Conservation (phyloP, 345 rosid genomes). For the Hibiscus tridactylites region DNA sequence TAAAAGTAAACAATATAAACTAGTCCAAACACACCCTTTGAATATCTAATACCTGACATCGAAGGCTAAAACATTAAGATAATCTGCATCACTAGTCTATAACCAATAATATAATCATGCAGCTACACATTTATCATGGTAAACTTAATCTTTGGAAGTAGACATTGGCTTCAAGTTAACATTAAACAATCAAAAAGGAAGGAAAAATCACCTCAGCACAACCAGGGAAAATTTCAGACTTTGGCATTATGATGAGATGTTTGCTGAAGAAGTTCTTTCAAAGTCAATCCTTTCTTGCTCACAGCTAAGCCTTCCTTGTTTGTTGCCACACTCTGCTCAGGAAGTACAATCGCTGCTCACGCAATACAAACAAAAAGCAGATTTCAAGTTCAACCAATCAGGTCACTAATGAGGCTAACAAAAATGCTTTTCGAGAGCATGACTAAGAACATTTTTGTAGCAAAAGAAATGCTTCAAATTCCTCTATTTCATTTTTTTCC, state of each 20-base stretch:
- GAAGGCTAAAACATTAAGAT: neutral
- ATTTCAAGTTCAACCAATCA: neutral
- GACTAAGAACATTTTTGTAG: neutral
- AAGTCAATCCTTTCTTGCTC: conserved; percentile 82
- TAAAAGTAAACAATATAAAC: neutral
- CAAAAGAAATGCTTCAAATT: neutral
- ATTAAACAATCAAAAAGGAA: neutral
- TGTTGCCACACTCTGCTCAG: conserved; percentile 79
- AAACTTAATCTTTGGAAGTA: neutral
- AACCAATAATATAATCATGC: neutral
- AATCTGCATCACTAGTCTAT: neutral
- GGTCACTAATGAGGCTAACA: neutral
- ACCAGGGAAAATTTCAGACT: conserved; percentile 51
- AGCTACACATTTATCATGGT: neutral
- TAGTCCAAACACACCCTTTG: neutral
- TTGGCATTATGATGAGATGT: conserved; percentile 77
- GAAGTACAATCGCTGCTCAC: conserved; percentile 76
- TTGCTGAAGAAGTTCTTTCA: conserved; percentile 76
- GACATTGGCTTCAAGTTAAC: neutral
- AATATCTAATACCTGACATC: neutral
- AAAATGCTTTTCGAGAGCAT: neutral
- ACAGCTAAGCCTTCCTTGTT: conserved; percentile 77
- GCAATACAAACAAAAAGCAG: neutral
- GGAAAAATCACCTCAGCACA: conserved; percentile 57
- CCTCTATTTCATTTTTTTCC: neutral